Base-by-base conservation (phyloP, 345 rosid species). In the Gossypium rotundifolium region DNA sequence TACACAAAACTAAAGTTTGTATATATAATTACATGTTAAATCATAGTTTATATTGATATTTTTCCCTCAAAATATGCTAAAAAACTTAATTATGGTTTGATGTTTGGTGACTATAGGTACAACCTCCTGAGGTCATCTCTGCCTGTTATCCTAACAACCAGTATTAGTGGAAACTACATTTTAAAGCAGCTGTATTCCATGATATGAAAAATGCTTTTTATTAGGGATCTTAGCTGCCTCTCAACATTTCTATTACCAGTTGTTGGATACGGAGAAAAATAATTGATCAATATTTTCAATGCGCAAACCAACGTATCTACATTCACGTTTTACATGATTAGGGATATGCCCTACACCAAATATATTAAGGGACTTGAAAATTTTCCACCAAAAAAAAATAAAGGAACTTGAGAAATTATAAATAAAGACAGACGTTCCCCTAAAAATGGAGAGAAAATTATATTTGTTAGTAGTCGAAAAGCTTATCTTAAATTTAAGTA, bases 111-210 rank as follows among this genome's bases (percentile, higher is more conserved):
- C 5, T 10, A 44, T 27, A 65, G 33, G 74, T 38, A 71, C 61
- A 70, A 25, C 2, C 18, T 55, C 49, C 29, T 52, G 13, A 16
- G 45, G n/a, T 73, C 75, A 45, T 22, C 42, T 14, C 64, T 60
- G 46, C 25, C 45, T 25, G 20, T 59, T 59, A 60, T n/a, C 7
- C 58, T 60, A 46, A 46, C 58, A 25, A 17, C 33, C 54, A 73
- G 16, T 18, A 60, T 12, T 45, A 46, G 68, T 61, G 76, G 69
- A 61, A 46, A 46, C 58, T 48, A 49, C 58, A 73, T 60, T 45
- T 45, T 14, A 60, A 60, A 69, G 72, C 58, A 70, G 73, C 73
- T 70, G 61, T 70, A 70, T 52, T 44, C 61, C 70, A 65, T 65
- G 52, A 65, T 11, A 29, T 51, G 17, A 33, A 33, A 6, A 5